A percentile compares a stretch with the other conserved stretches of the same genome.
Conservation (phyloP, 2,329 filamentous ascomycete species). For the Atkinsonella hypoxylon region DNA sequence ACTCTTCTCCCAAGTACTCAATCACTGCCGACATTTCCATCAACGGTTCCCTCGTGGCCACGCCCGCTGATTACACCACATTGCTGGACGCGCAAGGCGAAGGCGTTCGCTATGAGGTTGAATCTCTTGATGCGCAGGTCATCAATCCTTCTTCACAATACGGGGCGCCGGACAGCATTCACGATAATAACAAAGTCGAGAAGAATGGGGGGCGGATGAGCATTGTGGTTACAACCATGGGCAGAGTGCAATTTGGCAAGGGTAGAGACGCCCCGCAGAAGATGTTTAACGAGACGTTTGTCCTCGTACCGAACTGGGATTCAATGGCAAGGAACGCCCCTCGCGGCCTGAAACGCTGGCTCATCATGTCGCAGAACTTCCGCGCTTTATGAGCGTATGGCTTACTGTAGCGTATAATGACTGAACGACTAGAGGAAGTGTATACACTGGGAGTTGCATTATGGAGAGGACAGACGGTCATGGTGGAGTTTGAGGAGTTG, state of each 20-base stretch:
- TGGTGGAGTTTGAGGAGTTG: too few species aligned
- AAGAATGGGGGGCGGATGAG: conserved; percentile 48
- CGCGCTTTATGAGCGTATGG: conserved; percentile 32
- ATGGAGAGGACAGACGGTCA: too few species aligned
- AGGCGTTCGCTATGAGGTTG: conserved; percentile 55
- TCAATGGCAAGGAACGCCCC: conserved; percentile 39
- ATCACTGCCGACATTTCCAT: conserved; percentile 60
- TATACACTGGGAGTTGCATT: too few species aligned
- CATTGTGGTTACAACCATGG: conserved; percentile 62
- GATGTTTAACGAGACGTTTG: conserved; percentile 69
- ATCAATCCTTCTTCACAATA: conserved; percentile 55
- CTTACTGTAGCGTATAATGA: neutral
- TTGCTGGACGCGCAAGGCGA: conserved; percentile 54
- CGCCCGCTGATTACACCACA: conserved; percentile 52
- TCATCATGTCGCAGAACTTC: conserved; percentile 64
- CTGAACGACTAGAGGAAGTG: neutral
- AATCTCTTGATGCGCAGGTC: conserved; percentile 66
- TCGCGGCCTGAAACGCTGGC: conserved; percentile 44
- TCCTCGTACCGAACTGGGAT: conserved; percentile 68
- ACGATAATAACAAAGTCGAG: conserved; percentile 30
- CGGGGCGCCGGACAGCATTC: conserved; percentile 38
- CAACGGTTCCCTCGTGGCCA: conserved; percentile 59
- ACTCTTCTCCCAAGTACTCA: conserved; percentile 38
- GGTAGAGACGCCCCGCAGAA: conserved; percentile 49
- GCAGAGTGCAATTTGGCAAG: conserved; percentile 57